Evolutionary conservation across 1,284 basidiomycete genomes (phyloP), one percentile per base, ranked within the genome.

Genomic region (Sphagnurus paluster): DNA sequence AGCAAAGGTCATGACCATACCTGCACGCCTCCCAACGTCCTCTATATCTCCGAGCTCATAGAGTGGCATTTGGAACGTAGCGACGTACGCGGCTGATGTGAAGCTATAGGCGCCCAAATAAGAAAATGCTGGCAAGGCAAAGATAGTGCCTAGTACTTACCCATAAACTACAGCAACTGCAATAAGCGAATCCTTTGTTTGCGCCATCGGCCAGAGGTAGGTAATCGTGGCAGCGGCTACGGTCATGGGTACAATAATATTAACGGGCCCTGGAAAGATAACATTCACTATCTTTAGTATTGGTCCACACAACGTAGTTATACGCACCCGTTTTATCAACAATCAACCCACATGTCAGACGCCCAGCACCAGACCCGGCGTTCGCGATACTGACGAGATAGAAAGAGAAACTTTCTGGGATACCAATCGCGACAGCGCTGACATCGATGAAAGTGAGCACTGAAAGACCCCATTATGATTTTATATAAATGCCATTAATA

Each of bases 11-110:
- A 82, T 68, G 32, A 75, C 71, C 67, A 84, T 76, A 0, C 85
- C 82, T 3, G 74, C 64, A 9, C 82, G 72, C 24, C 77, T 68
- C 23, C 84, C 84, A 5, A 84, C 71, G 53, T 85, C 81, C n/a
- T 66, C 65, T 1, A 73, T 66, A 0, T 72, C 67, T 3, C 83
- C 82, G 66, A 87, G 71, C 2, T 66, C 62, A 20, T 80, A 75
- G 17, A 77, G 58, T 1, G 83, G 82, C 6, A 70, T 60, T 1
- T 70, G 57, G 33, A 81, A 61, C 19, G 80, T 66, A 1, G 75
- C 71, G 14, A 77, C 71, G 42, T 75, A 82, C 0, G 75, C 68
- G 0, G 80, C 79, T 3, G 71, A 76, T 0, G 72, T 60, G 37
- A 77, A 69, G 1, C 80, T 82, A 35, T 26, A n/a, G 13, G 37